A percentile compares a stretch with the other conserved stretches of the same genome.
These are phyloP conservation scores for Citrullus mucosospermus DNA, from an alignment of 306 rosid genomes.

Conservation along the genomic window DNA sequence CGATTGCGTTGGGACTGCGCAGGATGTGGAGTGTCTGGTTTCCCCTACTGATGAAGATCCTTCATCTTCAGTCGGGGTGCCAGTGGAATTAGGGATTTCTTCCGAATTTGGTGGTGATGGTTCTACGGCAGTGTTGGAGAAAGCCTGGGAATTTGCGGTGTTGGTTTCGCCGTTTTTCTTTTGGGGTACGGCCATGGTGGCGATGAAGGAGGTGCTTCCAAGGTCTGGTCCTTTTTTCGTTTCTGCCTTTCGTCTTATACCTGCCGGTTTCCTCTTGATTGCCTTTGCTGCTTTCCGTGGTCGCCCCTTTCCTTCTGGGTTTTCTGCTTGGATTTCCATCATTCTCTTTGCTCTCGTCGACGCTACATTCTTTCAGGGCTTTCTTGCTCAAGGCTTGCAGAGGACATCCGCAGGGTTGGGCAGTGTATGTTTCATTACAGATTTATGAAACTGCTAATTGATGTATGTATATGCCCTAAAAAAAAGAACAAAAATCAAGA, in stretches of 20 bases:
- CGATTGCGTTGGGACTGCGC: slow-evolving; percentile 61
- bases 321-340: slow-evolving; percentile 76
- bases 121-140: background rate
- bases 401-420: slow-evolving; percentile 93
- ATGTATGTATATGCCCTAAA: background rate
- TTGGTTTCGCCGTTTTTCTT: slow-evolving; percentile 90
- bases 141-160: slow-evolving; percentile 52
- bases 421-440: slow-evolving; percentile 42
- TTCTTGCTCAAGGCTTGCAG: slow-evolving; percentile 77
- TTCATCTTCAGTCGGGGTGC: background rate
- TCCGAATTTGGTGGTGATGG: background rate
- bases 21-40: slow-evolving; percentile 47
- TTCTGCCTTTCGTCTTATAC: slow-evolving; percentile 70
- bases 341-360: slow-evolving; percentile 65
- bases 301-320: slow-evolving; percentile 59
- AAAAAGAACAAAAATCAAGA: background rate
- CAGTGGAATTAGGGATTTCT: background rate
- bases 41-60: background rate
- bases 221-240: slow-evolving; percentile 74
- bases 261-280: slow-evolving; percentile 77
- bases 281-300: slow-evolving; percentile 65
- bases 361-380: slow-evolving; percentile 93
- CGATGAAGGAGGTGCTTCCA: slow-evolving; percentile 86
- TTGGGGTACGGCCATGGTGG: slow-evolving; percentile 99
- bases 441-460: background rate